Conservation (phyloP, 305 asterid genomes). For the Caryopteris hybrid region DNA sequence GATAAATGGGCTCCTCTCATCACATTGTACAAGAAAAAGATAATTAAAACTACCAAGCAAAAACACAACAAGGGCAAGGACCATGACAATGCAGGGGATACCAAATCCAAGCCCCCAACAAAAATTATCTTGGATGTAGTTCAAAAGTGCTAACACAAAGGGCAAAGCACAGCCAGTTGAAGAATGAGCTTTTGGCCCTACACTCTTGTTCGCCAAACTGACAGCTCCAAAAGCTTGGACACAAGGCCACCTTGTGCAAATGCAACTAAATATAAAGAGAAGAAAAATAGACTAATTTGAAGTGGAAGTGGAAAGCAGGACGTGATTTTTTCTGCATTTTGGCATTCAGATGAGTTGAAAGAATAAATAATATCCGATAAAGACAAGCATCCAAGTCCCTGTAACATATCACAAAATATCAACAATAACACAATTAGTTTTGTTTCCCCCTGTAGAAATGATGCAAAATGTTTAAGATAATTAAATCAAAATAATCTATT, state of each 20-base stretch:
- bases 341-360: conserved; percentile 24
- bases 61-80: conserved; percentile 12
- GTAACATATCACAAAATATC: neutral
- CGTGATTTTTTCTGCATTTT: neutral
- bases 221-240: conserved; percentile 36
- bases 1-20: conserved; percentile 17
- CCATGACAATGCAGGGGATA: conserved; percentile 25
- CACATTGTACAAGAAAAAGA: conserved; percentile 7
- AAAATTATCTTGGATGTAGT: conserved; percentile 29
- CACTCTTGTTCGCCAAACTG: conserved; percentile 28
- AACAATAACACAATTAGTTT: no score
- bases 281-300: conserved; percentile 41
- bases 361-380: conserved; percentile 34
- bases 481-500: no score
- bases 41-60: conserved; percentile 17
- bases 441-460: no score
- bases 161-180: conserved; percentile 28
- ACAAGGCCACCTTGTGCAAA: no score
- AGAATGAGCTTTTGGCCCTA: conserved; percentile 23
- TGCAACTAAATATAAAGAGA: conserved; percentile 34
- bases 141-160: conserved; percentile 5
- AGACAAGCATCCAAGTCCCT: conserved; percentile 64
- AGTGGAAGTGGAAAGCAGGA: conserved; percentile 30
- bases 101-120: conserved; percentile 33
- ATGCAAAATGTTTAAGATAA: no score